Evolutionary conservation across 192 early-diverging fungal genomes (phyloP), one percentile per base, ranked within the genome.

Genomic region (Coemansia sp.): DNA sequence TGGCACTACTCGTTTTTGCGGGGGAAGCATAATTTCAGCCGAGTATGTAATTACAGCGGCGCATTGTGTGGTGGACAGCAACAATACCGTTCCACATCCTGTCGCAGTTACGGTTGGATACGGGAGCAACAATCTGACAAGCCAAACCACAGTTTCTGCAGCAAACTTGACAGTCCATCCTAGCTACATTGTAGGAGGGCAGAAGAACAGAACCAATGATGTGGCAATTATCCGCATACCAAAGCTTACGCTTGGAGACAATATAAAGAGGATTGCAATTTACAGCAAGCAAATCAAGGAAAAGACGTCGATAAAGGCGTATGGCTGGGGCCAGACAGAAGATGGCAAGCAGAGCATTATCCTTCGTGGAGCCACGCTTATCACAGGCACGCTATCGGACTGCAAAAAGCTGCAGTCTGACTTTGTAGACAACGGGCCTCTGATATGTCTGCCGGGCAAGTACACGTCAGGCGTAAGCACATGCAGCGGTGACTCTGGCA

Each of bases 381-480:
- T 54, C 8, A 54, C 51, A 54, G 51, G 51, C 51, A 54, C 51
- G 5, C 7, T 54, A 7, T 22, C 19, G 7, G 51, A 54, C 51
- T 54, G 51, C 7, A 8, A 54, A 22, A 7, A 25, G 22, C 12
- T 54, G 51, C 12, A 25, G 6, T 7, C 51, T 4, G 22, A 25
- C 5, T 54, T 11, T 54, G 8, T 11, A 1, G 22, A 19, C 7
- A 9, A 54, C 11, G 51, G 51, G 51, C 51, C 51, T 9, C 8
- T 54, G 22, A 54, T 54, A 54, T 54, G 51, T 10, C 20, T 22
- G 22, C 51, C 51, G 7, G 51, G 51, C 7, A 54, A 54, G 13
- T 54, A 54, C 51, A 54, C 51, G 20, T 17, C 20, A 10, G 51
- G 51, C 6, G 51, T 54, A 19, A 54, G 51, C 51, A 25, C 51